phyloP scores from a whole-genome alignment of 768 basidiomycete species.

The Kwoniella sp. region DNA sequence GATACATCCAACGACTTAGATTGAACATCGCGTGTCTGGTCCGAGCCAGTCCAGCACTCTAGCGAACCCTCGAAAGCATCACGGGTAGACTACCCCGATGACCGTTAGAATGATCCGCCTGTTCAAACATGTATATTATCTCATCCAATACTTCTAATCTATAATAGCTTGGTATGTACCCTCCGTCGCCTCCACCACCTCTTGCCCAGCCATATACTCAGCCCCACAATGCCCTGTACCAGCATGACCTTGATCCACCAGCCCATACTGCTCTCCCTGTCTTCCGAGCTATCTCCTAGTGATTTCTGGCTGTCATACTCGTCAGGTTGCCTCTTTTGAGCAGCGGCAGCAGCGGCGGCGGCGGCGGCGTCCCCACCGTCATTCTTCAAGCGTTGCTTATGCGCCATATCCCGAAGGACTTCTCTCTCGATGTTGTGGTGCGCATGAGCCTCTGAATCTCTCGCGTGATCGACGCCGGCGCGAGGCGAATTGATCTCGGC shows the following conservation, averaged over 20 bases:
- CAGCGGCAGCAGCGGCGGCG: no score
- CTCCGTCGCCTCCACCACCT: constrained; percentile 24
- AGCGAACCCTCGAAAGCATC: no score
- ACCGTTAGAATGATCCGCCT: no score
- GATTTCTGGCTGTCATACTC: not conserved
- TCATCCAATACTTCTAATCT: not conserved
- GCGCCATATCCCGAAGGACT: constrained; percentile 11
- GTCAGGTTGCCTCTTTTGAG: no score
- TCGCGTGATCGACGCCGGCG: not conserved
- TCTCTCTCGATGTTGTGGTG: constrained; percentile 17
- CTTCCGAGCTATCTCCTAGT: not conserved
- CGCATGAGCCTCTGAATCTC: constrained; percentile 12
- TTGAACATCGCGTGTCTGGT: no score
- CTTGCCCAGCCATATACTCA: constrained; percentile 3
- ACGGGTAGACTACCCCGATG: no score
- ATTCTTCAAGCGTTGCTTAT: constrained; percentile 11
- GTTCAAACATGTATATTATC: not conserved
- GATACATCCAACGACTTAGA: no score
- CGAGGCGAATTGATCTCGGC: constrained; percentile 7
- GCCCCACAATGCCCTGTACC: constrained; percentile 19
- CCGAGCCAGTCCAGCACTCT: no score
- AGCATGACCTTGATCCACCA: constrained; percentile 18
- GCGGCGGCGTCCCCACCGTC: not conserved
- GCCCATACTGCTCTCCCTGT: not conserved
- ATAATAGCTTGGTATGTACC: constrained; percentile 20